Evolutionary conservation across 306 rosid genomes (phyloP).

Genomic region (Cucumis cinereus): DNA sequence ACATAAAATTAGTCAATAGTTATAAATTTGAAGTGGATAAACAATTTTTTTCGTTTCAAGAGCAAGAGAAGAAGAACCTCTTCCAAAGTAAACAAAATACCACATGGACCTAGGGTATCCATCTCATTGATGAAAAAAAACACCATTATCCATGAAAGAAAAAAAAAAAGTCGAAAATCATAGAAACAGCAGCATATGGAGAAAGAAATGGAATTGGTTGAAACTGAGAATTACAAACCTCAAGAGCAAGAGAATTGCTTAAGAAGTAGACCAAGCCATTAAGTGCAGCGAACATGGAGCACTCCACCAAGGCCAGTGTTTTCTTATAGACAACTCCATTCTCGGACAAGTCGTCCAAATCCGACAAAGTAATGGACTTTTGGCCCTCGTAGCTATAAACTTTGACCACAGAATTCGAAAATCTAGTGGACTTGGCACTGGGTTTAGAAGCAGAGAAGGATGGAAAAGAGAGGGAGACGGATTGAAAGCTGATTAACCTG

Average conservation of each 20-base stretch:
- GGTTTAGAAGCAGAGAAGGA: slow-evolving; percentile 6
- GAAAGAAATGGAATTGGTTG: background rate
- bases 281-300: slow-evolving; percentile 96
- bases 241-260: slow-evolving; percentile 86
- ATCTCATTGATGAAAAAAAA: background rate
- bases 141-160: background rate
- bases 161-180: background rate
- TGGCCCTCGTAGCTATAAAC: slow-evolving; percentile 22
- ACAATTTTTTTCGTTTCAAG: background rate
- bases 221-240: slow-evolving; percentile 33
- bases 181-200: background rate
- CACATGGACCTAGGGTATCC: background rate
- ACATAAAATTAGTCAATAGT: background rate
- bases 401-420: slow-evolving; percentile 18
- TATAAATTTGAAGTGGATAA: background rate
- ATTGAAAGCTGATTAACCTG: background rate
- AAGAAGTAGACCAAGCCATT: slow-evolving; percentile 87
- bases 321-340: slow-evolving; percentile 53
- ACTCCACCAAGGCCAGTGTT: slow-evolving; percentile 85
- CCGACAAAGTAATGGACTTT: slow-evolving; percentile 11
- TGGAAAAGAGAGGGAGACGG: slow-evolving; percentile 6
- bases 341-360: slow-evolving; percentile 53
- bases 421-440: slow-evolving; percentile 22
- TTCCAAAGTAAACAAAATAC: background rate
- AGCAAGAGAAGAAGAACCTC: background rate